Evolutionary conservation across 306 rosid genomes (phyloP).

Genomic region (Parietaria judaica): DNA sequence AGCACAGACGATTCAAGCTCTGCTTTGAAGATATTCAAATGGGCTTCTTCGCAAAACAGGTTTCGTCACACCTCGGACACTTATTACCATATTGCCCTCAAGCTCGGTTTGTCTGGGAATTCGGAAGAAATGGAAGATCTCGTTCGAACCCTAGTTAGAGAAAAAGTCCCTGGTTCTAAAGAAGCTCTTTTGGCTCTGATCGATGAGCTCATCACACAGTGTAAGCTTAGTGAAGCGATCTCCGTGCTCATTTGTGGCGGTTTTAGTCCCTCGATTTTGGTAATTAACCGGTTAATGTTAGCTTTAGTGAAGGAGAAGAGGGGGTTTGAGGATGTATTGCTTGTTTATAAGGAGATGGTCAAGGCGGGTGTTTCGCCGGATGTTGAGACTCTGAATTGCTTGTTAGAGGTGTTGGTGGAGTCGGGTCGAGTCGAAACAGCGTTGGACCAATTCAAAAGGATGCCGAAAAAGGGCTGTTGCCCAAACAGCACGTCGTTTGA

Average conservation of each 20-base stretch:
- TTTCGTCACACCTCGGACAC: conserved; percentile 50
- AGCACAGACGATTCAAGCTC: conserved; percentile 46
- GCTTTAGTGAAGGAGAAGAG: conserved; percentile 45
- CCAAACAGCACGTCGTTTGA: conserved; percentile 68
- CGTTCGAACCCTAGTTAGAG: conserved; percentile 50
- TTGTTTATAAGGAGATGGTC: conserved; percentile 87
- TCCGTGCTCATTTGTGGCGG: conserved; percentile 43
- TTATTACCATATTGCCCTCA: conserved; percentile 45
- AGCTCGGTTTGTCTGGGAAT: conserved; percentile 69
- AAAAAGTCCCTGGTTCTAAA: conserved; percentile 49
- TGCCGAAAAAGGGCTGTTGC: conserved; percentile 62
- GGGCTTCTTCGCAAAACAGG: conserved; percentile 66
- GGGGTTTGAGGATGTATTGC: conserved; percentile 46
- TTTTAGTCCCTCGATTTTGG: conserved; percentile 41
- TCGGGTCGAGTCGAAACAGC: conserved; percentile 43
- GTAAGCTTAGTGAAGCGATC: conserved; percentile 54
- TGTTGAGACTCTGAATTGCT: conserved; percentile 56
- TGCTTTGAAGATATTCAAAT: conserved; percentile 61
- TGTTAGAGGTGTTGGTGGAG: conserved; percentile 56
- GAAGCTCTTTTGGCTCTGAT: conserved; percentile 46
- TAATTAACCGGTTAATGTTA: conserved; percentile 51
- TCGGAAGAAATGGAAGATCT: conserved; percentile 49
- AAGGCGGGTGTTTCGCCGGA: conserved; percentile 57
- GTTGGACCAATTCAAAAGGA: conserved; percentile 73
- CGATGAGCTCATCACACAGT: conserved; percentile 34